Evolutionary conservation across 2,329 filamentous ascomycete genomes (phyloP).

Genomic region (Lasiodiplodia theobromae): DNA sequence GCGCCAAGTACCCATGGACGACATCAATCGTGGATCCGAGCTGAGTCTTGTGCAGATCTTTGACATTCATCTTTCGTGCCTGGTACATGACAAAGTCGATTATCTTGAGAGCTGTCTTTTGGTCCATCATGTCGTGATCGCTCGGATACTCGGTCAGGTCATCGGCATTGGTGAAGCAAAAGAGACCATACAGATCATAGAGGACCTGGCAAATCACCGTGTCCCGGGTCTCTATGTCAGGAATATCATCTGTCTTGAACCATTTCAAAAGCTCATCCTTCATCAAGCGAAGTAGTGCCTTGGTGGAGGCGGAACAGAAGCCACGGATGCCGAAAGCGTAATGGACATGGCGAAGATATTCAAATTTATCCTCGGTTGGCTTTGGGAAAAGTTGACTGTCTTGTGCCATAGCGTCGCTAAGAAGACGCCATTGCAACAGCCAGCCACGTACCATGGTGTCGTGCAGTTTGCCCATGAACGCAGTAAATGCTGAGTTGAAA

Average conservation of each 20-base stretch:
- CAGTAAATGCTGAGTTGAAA: conserved; percentile 39
- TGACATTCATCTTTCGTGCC: conserved; percentile 83
- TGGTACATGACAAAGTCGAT: conserved; percentile 84
- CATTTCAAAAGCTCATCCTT: conserved; percentile 83
- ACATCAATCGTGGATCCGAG: conserved; percentile 90
- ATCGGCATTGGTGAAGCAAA: conserved; percentile 43
- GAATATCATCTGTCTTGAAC: conserved; percentile 63
- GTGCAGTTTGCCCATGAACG: conserved; percentile 70
- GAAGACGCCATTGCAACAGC: conserved; percentile 82
- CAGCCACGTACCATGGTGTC: conserved; percentile 89
- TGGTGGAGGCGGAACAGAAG: conserved; percentile 84
- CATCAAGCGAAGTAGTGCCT: conserved; percentile 87
- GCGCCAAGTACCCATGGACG: conserved; percentile 84
- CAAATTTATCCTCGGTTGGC: conserved; percentile 75
- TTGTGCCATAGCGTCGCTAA: conserved; percentile 77
- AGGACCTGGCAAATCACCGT: conserved; percentile 78
- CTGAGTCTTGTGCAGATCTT: conserved; percentile 90
- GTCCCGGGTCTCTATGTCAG: conserved; percentile 72
- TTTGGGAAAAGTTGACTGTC: conserved; percentile 69
- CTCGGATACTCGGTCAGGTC: conserved; percentile 73
- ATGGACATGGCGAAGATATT: conserved; percentile 82
- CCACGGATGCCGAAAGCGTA: conserved; percentile 83
- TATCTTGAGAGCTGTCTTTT: conserved; percentile 78
- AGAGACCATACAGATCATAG: conserved; percentile 49
- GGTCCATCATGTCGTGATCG: conserved; percentile 75